A percentile compares a stretch with the other conserved stretches of the same genome.
Conservation (phyloP, 2,329 filamentous ascomycete genomes). For the Fusarium brevicatenulatum region DNA sequence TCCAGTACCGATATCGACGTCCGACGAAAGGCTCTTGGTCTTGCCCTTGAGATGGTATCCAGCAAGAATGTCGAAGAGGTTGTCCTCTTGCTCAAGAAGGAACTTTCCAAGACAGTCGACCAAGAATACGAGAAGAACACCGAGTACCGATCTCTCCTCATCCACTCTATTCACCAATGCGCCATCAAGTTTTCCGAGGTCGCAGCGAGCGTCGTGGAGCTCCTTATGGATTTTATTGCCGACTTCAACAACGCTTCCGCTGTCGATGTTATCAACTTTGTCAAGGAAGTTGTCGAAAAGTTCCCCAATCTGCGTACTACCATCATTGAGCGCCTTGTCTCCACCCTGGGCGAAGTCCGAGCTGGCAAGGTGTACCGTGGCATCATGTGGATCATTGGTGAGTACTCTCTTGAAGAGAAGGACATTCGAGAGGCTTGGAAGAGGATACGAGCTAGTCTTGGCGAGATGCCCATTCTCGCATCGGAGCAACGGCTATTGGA, state of each 20-base stretch:
- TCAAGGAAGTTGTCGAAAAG: slow-evolving; percentile 98
- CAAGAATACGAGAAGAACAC: slow-evolving; percentile 99
- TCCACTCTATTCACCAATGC: slow-evolving; percentile 97
- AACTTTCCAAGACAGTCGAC: slow-evolving; percentile 95
- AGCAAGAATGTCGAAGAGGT: slow-evolving; percentile 99
- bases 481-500: slow-evolving; percentile 94
- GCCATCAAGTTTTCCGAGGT: slow-evolving; percentile 99
- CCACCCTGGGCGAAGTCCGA: slow-evolving; percentile 90
- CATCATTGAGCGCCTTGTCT: slow-evolving; percentile 88
- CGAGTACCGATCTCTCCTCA: slow-evolving; percentile 93
- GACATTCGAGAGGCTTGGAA: slow-evolving; percentile 98
- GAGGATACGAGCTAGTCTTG: slow-evolving; percentile 89
- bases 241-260: slow-evolving; percentile 98
- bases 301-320: slow-evolving; percentile 89
- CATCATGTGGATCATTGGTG: slow-evolving; percentile 96
- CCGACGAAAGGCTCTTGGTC: slow-evolving; percentile 86
- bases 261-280: slow-evolving; percentile 97
- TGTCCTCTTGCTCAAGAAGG: slow-evolving; percentile 94
- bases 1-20: slow-evolving; percentile 97
- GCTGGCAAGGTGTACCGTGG: slow-evolving; percentile 98
- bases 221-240: slow-evolving; percentile 98
- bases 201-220: slow-evolving; percentile 92
- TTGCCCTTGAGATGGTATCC: slow-evolving; percentile 97
- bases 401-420: slow-evolving; percentile 93
- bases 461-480: slow-evolving; percentile 95